Base-by-base conservation (phyloP, 192 early-diverging fungal genomes). In the Pecoramyces ruminantium region DNA sequence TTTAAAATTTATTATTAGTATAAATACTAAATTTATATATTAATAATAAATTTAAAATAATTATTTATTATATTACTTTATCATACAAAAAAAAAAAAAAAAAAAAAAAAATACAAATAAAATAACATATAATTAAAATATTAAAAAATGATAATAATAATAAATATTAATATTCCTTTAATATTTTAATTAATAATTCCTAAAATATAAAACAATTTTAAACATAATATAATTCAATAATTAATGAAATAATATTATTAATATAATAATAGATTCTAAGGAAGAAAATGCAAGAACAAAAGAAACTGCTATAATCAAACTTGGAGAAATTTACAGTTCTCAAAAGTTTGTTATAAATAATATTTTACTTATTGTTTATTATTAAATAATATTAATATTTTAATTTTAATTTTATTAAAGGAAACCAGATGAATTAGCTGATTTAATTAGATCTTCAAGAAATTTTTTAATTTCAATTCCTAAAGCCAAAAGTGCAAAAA, bases 401-500 rank as follows among this genome's bases (percentile, higher is more conserved):
- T n/a, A 6, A 6, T 30, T 79, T 28, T 28, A 34, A 25, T 79
- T 16, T 67, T 4, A 34, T 11, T 28, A 17, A 86, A 94, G 93
- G 82, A 90, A 94, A 42, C 86, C 95, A 21, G 82, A 91, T 13
- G 92, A 94, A 67, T 90, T 99, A 39, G 93, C 94, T 0, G 86
- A 82, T 15, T 90, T 99, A 80, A 93, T 97, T 81, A 92, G 93
- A 79, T 89, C 89, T 29, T 95, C 96, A 17, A 92, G 92, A 78
- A 82, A 87, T 14, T 89, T 94, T 83, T 94, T 99, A 80, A 87
- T 90, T 28, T 88, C 92, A 28, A 94, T 97, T 40, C 93, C 96
- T 28, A 96, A 96, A 85, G 97, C 97, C 40, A 99, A 99, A 89
- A 94, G 95, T 9, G 95, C 97, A 34, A 99, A 96, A 87, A 91